Base-by-base conservation (phyloP, 202 grass and related monocot genomes). In the Zoysia matrella region DNA sequence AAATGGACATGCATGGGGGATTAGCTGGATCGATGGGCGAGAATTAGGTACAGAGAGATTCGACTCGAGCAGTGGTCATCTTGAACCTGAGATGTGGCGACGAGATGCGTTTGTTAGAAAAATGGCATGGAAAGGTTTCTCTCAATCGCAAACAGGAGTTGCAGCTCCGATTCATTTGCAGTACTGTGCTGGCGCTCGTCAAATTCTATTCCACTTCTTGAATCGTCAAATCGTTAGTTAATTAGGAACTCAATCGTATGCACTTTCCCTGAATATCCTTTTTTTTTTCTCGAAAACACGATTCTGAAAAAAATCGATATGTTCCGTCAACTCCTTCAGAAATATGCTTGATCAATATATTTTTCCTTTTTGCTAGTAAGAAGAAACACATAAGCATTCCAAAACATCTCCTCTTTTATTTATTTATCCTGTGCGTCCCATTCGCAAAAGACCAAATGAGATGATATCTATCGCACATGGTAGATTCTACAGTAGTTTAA, bases 41-140 rank as follows among this genome's bases (percentile, higher is more conserved):
- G 61, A 74, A 67, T 79, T 86, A 86, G 74, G 62, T 86, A 11
- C 52, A 10, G 61, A 5, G 53, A 74, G 81, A 79, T 79, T 79
- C 64, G 10, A 62, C 30, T 36, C 30, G 30, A 36, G 30, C 30
- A 36, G 1, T 36, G 30, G 30, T 36, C 30, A 36, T 4, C 77
- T n/a, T 8, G 36, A 89, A 53, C 36, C 47, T 15, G 13, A 56
- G 8, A n/a, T 4, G 6, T 15, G n/a, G 13, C 14, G 13, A 18
- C 14, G 45, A 67, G 5, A 2, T 44, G 30, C 30, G 30, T 36
- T 36, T 47, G 15, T 48, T 13, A 42, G 52, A 69, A 70, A 61
- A 16, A 4, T 11, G 12, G 15, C 5, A 12, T 52, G 44, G 43
- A 42, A 60, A 71, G 36, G 54, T 72, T 36, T 61, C 58, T 36